A percentile compares a stretch with the other conserved stretches of the same genome.
Conservation (phyloP, 1,139 yeast species). For the Pichia sp. region DNA sequence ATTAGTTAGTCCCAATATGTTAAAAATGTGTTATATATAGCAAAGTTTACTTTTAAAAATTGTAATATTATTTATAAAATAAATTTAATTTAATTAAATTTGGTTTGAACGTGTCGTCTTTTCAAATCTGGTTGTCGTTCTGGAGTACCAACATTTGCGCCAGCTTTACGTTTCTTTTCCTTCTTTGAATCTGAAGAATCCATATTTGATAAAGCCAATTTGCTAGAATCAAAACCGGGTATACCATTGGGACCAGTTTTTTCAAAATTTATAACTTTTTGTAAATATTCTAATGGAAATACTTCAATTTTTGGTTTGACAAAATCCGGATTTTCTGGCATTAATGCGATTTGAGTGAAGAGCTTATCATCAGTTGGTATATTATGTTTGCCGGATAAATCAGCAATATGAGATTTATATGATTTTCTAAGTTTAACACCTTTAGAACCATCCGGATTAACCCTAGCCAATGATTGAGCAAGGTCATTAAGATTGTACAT, state of each 20-base stretch:
- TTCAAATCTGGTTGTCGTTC: slow-evolving; percentile 21
- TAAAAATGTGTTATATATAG: neutral
- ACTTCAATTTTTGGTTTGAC: slow-evolving; percentile 40
- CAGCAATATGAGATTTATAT: slow-evolving; percentile 84
- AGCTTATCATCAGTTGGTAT: slow-evolving; percentile 47
- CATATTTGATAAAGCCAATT: slow-evolving; percentile 54
- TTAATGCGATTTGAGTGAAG: slow-evolving; percentile 47
- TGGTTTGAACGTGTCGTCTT: slow-evolving; percentile 29
- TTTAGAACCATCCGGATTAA: slow-evolving; percentile 82
- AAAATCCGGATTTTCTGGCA: slow-evolving; percentile 30
- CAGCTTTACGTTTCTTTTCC: slow-evolving; percentile 22
- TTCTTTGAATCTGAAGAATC: slow-evolving; percentile 34
- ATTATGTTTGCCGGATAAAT: slow-evolving; percentile 74
- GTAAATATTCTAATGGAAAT: slow-evolving; percentile 45
- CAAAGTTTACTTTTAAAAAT: neutral
- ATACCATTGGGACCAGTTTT: slow-evolving; percentile 66
- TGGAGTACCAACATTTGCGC: slow-evolving; percentile 16
- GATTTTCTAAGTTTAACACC: slow-evolving; percentile 90
- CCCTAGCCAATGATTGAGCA: slow-evolving; percentile 76
- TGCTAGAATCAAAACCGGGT: slow-evolving; percentile 69
- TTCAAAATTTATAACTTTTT: slow-evolving; percentile 53
- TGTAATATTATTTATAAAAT: neutral
- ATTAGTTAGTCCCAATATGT: no score
- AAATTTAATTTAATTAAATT: slow-evolving; percentile 16
- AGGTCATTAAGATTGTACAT: slow-evolving; percentile 62